Evolutionary conservation across 805 yeast genomes (phyloP), one percentile per base, ranked within the genome.

Genomic region (Monosporozyma siamensis): DNA sequence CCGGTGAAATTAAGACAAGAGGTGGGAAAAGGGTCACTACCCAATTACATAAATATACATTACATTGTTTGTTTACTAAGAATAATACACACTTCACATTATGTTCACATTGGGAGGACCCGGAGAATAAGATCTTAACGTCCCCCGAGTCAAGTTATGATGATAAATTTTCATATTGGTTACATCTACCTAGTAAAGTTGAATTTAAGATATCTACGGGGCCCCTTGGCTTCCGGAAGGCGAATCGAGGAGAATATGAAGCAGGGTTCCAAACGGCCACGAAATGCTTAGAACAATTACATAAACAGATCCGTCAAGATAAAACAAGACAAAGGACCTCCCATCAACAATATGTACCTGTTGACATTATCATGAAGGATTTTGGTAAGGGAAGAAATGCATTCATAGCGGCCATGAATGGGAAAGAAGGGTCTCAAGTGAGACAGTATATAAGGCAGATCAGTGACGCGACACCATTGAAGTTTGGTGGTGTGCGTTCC

Each of bases 311-410:
- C 29, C 67, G 72, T 44, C 59, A 79, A 38, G 74, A 73, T 34
- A 76, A 75, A 49, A 74, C 79, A 48, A 21, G 22, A 18, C n/a
- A 15, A 9, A 6, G n/a, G n/a, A n/a, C n/a, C n/a, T n/a, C n/a
- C n/a, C n/a, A 23, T 23, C 25, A 23, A 6, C 25, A 32, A 14
- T 14, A 32, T 17, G 4, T 34, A 11, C 42, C 42, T 7, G 68
- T 90, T 22, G 97, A 90, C 62, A 62, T 90, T 35, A 77, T 86
- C 17, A 68, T 88, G 53, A 79, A 80, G 51, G 85, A 85, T 51
- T 87, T 82, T 52, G 95, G 96, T 41, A 84, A 84, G 57, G 95
- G 95, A 34, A 77, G 97, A 63, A 79, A 77, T 47, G 95, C 95
- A 1, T 89, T 92, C 51, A 66, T 78, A 43, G 80, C 79, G 41